Base-by-base conservation (phyloP, 177 flowering plant species). In the Vitis hybrid region DNA sequence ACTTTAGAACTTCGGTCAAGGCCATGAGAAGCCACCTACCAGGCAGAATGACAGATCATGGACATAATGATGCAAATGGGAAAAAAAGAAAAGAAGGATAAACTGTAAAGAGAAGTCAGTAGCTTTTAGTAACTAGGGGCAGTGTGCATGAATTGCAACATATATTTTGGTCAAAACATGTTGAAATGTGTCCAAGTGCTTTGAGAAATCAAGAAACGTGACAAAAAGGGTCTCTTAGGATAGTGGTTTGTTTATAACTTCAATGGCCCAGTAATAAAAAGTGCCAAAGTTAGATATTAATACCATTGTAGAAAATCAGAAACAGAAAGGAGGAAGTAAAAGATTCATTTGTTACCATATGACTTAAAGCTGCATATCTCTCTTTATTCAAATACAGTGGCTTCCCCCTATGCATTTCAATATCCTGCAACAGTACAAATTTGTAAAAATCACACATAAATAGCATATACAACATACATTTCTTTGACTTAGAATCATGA, bases 1-100 rank as follows among this genome's bases (percentile, higher is more conserved):
- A 93, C 97, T 74, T 88, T 90, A 51, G 97, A 86, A 78, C 88
- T 87, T 60, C 81, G 87, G 83, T 95, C 98, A 72, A 93, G 89
- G 34, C 98, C 97, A 86, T 95, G 98, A 60, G 94, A 88, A 60
- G 91, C 97, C 75, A 95, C 99, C 99, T 95, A 74, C 8, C 62
- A 74, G 4, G 30, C 65, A 76, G 54, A 17, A 54, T 39, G 14
- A 45, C 5, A 68, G 2, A 65, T 30, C 51, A 68, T 30, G 23
- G 19, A 26, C 30, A 68, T 30, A 57, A 11, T 39, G 7, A 15
- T 52, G 0, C 2, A 14, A 50, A 15, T 6, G n/a, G 49, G 64
- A 17, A 3, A 11, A 3, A 14, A 56, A 1, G 7, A 11, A 26
- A 14, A 56, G 0, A 9, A 57, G 39, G 70, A 17, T 18, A 23